phyloP scores from a whole-genome alignment of 345 rosid species.

The Hibiscus syriacus region DNA sequence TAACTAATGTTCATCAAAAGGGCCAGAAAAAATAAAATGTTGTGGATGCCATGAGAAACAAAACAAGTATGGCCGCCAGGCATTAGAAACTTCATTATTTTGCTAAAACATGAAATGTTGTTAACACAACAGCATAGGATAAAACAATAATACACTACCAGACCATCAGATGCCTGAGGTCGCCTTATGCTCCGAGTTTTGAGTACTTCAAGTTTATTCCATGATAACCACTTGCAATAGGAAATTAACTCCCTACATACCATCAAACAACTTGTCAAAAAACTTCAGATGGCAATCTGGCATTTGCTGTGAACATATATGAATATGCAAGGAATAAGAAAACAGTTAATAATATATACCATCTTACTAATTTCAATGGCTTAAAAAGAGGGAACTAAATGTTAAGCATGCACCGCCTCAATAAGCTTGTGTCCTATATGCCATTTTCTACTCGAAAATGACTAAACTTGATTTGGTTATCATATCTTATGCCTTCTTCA shows the following conservation, averaged over 20 bases:
- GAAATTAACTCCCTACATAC: not conserved
- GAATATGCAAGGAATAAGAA: not conserved
- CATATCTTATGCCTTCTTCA: not conserved
- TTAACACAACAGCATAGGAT: not conserved
- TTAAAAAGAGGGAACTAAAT: not conserved
- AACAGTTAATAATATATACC: not conserved
- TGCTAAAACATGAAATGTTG: not conserved
- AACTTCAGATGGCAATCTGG: not conserved
- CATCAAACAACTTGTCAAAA: not conserved
- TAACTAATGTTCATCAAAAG: constrained; percentile 3
- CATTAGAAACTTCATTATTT: constrained; percentile 6
- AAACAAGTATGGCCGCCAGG: not conserved
- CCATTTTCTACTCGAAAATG: not conserved
- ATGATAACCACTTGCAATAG: not conserved
- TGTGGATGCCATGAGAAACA: constrained; percentile 1
- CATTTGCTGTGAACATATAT: too few relatives aligned
- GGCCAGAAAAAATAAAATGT: constrained; percentile 3
- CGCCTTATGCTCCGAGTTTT: not conserved
- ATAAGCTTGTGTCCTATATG: not conserved
- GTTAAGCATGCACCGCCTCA: too few relatives aligned
- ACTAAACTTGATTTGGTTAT: not conserved
- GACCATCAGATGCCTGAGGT: not conserved
- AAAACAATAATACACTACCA: not conserved
- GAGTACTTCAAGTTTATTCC: not conserved
- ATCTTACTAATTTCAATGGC: not conserved